Evolutionary conservation across 2,329 filamentous ascomycete genomes (phyloP).

Genomic region (Orbilia quercus): DNA sequence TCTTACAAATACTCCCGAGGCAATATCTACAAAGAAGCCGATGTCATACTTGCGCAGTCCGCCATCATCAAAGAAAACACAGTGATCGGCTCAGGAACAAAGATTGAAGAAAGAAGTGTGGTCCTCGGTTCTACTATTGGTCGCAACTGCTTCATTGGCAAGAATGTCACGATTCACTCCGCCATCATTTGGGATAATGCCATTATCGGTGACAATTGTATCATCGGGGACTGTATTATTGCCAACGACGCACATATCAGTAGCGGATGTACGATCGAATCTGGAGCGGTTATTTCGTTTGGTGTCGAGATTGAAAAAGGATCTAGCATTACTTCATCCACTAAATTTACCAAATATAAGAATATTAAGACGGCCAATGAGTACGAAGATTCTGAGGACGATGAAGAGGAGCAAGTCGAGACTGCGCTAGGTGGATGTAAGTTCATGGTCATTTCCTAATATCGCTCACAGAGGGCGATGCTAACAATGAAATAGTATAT

Average conservation of each 20-base stretch:
- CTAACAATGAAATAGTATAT: conserved; percentile 19
- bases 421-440: conserved; percentile 28
- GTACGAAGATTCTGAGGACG: conserved; percentile 73
- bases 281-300: conserved; percentile 82
- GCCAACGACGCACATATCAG: conserved; percentile 79
- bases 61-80: conserved; percentile 75
- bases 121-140: conserved; percentile 84
- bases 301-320: conserved; percentile 77
- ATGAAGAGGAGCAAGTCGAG: conserved; percentile 61
- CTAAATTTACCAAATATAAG: conserved; percentile 64
- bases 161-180: conserved; percentile 80
- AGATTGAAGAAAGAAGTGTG: conserved; percentile 76
- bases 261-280: conserved; percentile 74
- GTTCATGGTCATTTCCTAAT: too few relatives aligned
- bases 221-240: conserved; percentile 78
- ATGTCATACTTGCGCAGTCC: conserved; percentile 78
- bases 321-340: conserved; percentile 63
- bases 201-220: conserved; percentile 78
- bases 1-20: conserved; percentile 77
- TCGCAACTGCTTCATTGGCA: conserved; percentile 84
- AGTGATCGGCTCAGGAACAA: conserved; percentile 80
- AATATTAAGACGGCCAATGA: conserved; percentile 58
- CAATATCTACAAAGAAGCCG: conserved; percentile 80
- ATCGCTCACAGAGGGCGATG: too few relatives aligned
- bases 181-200: conserved; percentile 90